Percentiles rank a stretch among this genome's conserved stretches.
Conservation (phyloP, 192 early-diverging fungal species). For the Dissophora ornata region DNA sequence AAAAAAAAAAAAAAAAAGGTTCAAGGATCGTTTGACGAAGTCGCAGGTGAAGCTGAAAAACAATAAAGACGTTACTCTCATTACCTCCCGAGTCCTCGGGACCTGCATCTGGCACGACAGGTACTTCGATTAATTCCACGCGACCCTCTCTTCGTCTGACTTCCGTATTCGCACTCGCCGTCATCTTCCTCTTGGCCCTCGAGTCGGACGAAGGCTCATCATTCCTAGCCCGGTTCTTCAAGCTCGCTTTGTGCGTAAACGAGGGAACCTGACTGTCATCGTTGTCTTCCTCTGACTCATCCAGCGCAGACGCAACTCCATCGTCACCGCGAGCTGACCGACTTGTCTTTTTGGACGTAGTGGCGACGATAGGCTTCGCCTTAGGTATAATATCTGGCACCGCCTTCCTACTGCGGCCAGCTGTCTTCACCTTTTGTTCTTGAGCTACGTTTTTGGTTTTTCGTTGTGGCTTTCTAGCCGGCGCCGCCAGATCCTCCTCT, state of each 20-base stretch:
- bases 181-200: neutral
- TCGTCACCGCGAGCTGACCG: too few relatives aligned
- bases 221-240: neutral
- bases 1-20: neutral
- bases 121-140: slow-evolving; percentile 9
- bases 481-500: too few relatives aligned
- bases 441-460: neutral
- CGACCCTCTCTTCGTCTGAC: neutral
- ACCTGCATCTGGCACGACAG: slow-evolving; percentile 13
- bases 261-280: neutral
- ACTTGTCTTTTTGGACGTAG: too few relatives aligned
- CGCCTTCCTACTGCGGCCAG: neutral
- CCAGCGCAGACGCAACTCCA: neutral
- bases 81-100: slow-evolving; percentile 5
- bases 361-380: too few relatives aligned
- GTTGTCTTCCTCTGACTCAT: neutral
- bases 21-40: too few relatives aligned
- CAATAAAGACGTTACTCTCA: neutral
- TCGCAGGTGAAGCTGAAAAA: too few relatives aligned
- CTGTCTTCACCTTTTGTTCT: neutral
- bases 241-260: neutral
- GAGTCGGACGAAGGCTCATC: too few relatives aligned
- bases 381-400: neutral
- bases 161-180: neutral
- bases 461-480: neutral